Evolutionary conservation across 2,329 filamentous ascomycete species (phyloP), one percentile per base, ranked within the genome.

Genomic region (Tolypocladium sp.): DNA sequence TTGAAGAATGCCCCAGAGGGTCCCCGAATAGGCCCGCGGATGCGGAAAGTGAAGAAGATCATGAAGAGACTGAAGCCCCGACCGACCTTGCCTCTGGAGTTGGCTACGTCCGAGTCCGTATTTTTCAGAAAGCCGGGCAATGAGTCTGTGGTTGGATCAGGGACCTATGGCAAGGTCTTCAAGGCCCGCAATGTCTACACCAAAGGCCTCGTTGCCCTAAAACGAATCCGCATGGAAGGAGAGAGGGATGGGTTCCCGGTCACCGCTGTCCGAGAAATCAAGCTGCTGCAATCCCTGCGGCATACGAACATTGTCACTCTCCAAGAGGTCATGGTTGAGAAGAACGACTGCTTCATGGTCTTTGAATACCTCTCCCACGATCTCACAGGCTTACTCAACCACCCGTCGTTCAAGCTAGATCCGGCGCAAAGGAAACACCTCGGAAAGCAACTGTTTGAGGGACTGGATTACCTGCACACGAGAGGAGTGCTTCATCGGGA

Each of bases 331-430:
- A 99, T 99, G 94, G 94, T 99, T 2, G 94, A 99, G 75, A 90
- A 89, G 70, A 97, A 97, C 66, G 92, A 97, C 74, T 99, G 94
- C 73, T 99, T 96, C 75, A 99, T 99, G 94, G 94, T 99, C 3
- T 99, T 99, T 64, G 94, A 99, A 72, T 99, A 99, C 70, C 82
- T 97, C 38, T 93, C 94, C 1, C 94, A 99, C 71, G 94, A 99
- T 72, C 79, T 99, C 61, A 99, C 94, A 3, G 94, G 94, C 17
- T 79, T 99, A 38, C 84, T 99, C 61, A 97, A 97, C 68, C 94
- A 99, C 69, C 94, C 94, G 0, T 89, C 88, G 0, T 99, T 96
- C 75, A 88, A 87, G 61, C 83, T 99, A 17, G 89, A 94, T 42
- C 77, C 86, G 4, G 85, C 88, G 0, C 92, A 97, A 72, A 95